phyloP scores from a whole-genome alignment of 805 yeast species.

The Yarrowia sp. region DNA sequence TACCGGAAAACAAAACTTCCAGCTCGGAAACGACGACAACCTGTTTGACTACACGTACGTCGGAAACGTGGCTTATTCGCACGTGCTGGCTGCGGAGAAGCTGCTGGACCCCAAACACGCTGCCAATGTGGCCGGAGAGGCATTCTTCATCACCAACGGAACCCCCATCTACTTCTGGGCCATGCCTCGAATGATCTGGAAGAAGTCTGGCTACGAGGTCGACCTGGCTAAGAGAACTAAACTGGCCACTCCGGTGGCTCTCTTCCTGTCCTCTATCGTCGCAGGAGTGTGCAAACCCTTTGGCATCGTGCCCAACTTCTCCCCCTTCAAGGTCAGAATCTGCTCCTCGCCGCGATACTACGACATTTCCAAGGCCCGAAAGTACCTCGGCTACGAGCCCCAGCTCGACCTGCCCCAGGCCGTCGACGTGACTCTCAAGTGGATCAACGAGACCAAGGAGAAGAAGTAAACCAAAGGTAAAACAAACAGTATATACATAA shows the following conservation, averaged over 20 bases:
- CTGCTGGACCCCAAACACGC: slow-evolving; percentile 48
- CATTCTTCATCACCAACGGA: slow-evolving; percentile 89
- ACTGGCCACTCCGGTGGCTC: slow-evolving; percentile 55
- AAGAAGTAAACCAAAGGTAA: neutral
- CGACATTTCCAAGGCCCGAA: slow-evolving; percentile 83
- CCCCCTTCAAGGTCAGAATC: slow-evolving; percentile 90
- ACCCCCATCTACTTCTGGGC: slow-evolving; percentile 97
- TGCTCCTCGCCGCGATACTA: slow-evolving; percentile 94
- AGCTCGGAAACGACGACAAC: slow-evolving; percentile 90
- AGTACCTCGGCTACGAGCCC: slow-evolving; percentile 73
- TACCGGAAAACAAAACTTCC: slow-evolving; percentile 84
- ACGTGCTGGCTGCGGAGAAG: slow-evolving; percentile 84
- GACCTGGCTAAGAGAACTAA: slow-evolving; percentile 51
- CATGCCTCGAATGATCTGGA: slow-evolving; percentile 94
- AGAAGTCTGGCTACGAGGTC: slow-evolving; percentile 80
- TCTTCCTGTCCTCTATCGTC: slow-evolving; percentile 76
- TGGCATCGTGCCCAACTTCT: slow-evolving; percentile 87
- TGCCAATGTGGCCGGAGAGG: slow-evolving; percentile 67
- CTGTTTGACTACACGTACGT: slow-evolving; percentile 96
- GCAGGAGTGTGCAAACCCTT: slow-evolving; percentile 64
- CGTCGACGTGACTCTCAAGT: slow-evolving; percentile 16
- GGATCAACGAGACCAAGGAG: slow-evolving; percentile 25
- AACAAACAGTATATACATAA: neutral
- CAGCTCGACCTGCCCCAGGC: slow-evolving; percentile 29
- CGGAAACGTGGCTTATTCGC: slow-evolving; percentile 98